phyloP scores from a whole-genome alignment of 257 asterid genomes.

The Fraxinus quadrangulata region DNA sequence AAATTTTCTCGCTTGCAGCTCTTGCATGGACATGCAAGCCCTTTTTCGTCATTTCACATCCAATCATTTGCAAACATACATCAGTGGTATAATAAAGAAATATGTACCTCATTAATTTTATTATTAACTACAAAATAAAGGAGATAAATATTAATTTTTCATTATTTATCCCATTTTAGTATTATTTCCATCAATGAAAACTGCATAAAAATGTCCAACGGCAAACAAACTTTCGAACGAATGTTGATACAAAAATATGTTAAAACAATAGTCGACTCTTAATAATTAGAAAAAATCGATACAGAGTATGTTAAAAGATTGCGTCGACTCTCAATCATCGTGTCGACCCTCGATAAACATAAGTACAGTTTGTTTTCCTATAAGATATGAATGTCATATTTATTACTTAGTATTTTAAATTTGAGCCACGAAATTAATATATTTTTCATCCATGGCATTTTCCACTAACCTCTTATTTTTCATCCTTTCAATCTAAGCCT shows the following conservation, averaged over 20 bases:
- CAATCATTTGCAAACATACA: neutral
- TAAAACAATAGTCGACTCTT: too few relatives aligned
- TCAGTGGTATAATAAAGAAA: too few relatives aligned
- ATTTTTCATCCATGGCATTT: neutral
- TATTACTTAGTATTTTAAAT: too few relatives aligned
- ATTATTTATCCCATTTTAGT: neutral
- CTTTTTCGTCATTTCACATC: constrained; percentile 22
- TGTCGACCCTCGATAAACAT: neutral
- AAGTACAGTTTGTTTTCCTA: too few relatives aligned
- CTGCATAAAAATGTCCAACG: neutral
- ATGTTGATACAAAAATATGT: too few relatives aligned
- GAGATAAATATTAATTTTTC: neutral
- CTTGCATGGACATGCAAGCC: constrained; percentile 20
- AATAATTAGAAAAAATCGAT: neutral
- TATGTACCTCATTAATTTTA: neutral
- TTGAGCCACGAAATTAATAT: neutral
- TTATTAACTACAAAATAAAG: neutral
- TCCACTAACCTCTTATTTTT: neutral
- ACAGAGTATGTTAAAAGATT: neutral
- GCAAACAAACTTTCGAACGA: too few relatives aligned
- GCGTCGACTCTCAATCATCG: neutral
- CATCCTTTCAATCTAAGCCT: neutral
- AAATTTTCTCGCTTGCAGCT: neutral
- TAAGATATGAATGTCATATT: too few relatives aligned
- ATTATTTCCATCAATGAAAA: neutral